Evolutionary conservation across 2,329 filamentous ascomycete species (phyloP).

Genomic region (Microsporum ferrugineum): DNA sequence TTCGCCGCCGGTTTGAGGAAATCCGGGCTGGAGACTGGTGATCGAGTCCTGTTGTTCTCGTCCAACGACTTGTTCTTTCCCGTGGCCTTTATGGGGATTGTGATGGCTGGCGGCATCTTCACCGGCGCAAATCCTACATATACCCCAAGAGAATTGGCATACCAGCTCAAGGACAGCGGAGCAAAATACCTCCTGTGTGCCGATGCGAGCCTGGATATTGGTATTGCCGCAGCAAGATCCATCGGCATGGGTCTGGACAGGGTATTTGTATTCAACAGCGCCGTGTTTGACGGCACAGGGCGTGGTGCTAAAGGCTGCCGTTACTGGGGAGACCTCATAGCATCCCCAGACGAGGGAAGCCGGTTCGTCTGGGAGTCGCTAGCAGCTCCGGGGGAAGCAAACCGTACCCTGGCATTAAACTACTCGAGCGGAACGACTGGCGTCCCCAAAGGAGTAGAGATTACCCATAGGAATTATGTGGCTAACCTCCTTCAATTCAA

Average conservation of each 20-base stretch:
- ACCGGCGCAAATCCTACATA: conserved; percentile 63
- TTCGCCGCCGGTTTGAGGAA: conserved; percentile 56
- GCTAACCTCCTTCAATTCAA: conserved; percentile 55
- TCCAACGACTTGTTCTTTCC: conserved; percentile 65
- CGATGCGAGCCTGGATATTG: conserved; percentile 48
- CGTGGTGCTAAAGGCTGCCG: conserved; percentile 33
- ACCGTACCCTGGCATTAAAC: conserved; percentile 58
- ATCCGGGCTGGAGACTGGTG: conserved; percentile 54
- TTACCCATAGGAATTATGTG: conserved; percentile 66
- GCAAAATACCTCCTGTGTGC: conserved; percentile 57
- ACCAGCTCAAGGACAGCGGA: conserved; percentile 61
- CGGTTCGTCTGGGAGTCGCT: conserved; percentile 52
- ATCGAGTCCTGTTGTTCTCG: conserved; percentile 62
- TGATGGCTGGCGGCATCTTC: conserved; percentile 70
- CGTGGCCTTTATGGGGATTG: conserved; percentile 55
- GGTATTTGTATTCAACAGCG: conserved; percentile 57
- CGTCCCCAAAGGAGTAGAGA: conserved; percentile 71
- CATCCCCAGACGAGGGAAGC: conserved; percentile 40
- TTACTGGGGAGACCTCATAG: conserved; percentile 56
- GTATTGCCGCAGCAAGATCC: conserved; percentile 52
- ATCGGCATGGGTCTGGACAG: conserved; percentile 44
- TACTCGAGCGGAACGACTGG: conserved; percentile 67
- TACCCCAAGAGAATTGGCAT: conserved; percentile 58
- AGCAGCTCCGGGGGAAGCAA: conserved; percentile 6
- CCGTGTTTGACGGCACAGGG: conserved; percentile 35